These are phyloP conservation scores for Fusarium illudens DNA, from an alignment of 2,329 filamentous ascomycete genomes.

Conservation along the genomic window DNA sequence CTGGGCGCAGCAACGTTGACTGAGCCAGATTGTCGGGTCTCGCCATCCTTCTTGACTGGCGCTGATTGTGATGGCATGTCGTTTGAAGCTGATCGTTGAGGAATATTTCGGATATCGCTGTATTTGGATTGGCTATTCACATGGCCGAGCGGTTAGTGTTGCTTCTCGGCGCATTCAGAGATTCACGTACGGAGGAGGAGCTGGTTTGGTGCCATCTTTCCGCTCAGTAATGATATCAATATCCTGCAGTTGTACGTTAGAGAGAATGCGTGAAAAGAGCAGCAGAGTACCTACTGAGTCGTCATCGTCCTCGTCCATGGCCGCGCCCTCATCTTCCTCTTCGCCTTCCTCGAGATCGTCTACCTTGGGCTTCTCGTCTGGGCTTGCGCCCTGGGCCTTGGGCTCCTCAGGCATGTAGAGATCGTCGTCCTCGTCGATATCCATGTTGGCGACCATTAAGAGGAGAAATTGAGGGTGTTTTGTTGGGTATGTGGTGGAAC, in stretches of 20 bases:
- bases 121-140: slow-evolving; percentile 64
- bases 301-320: slow-evolving; percentile 68
- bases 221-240: slow-evolving; percentile 75
- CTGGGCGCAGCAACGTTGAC: slow-evolving; percentile 51
- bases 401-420: slow-evolving; percentile 71
- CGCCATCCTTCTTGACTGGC: slow-evolving; percentile 57
- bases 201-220: slow-evolving; percentile 69
- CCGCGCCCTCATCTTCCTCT: slow-evolving; percentile 68
- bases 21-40: slow-evolving; percentile 44
- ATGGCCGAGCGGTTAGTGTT: slow-evolving; percentile 10
- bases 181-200: slow-evolving; percentile 63
- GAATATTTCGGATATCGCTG: slow-evolving; percentile 72
- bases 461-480: background rate
- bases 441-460: slow-evolving; percentile 56
- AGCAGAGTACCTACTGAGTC: slow-evolving; percentile 47
- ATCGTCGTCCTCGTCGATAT: slow-evolving; percentile 74
- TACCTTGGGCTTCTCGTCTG: slow-evolving; percentile 48
- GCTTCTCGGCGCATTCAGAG: background rate
- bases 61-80: slow-evolving; percentile 58
- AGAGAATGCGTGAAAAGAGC: background rate
- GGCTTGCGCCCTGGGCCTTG: slow-evolving; percentile 45
- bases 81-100: slow-evolving; percentile 64
- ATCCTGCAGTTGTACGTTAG: slow-evolving; percentile 54
- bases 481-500: background rate
- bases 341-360: slow-evolving; percentile 71